Evolutionary conservation across 1,284 basidiomycete species (phyloP).

Genomic region (Austropuccinia psidii): DNA sequence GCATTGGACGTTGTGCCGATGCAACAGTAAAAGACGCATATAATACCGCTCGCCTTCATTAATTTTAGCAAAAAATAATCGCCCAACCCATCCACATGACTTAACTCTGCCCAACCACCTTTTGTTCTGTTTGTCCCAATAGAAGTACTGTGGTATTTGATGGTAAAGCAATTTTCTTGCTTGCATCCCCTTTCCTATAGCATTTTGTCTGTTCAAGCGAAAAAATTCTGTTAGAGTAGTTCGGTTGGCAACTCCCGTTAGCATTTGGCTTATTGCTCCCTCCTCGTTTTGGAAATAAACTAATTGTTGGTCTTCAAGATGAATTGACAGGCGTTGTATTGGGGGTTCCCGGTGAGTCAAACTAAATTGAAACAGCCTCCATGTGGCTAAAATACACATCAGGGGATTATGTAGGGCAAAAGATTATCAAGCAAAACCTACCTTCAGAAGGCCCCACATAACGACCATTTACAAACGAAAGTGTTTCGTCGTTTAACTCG

Average conservation of each 20-base stretch:
- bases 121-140: constrained; percentile 5
- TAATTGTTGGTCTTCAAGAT: background rate
- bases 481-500: background rate
- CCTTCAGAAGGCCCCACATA: background rate
- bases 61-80: constrained; percentile 50
- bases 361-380: constrained; percentile 48
- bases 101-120: constrained; percentile 47
- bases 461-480: constrained; percentile 47
- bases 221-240: constrained; percentile 14
- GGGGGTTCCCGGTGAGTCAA: constrained; percentile 42
- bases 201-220: background rate
- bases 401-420: constrained; percentile 48
- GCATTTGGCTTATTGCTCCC: background rate
- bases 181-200: background rate
- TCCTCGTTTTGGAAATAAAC: background rate
- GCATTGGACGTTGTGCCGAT: background rate
- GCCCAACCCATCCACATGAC: too few species aligned
- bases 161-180: background rate
- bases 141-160: background rate
- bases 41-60: constrained; percentile 49
- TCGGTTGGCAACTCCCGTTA: background rate
- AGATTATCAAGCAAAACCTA: constrained; percentile 39
- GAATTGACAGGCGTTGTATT: background rate
- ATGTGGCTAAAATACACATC: constrained; percentile 48
- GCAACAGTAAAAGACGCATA: constrained; percentile 45